These are phyloP conservation scores for Rhynchosporium graminicola DNA, from an alignment of 2,329 filamentous ascomycete species.

Conservation along the genomic window DNA sequence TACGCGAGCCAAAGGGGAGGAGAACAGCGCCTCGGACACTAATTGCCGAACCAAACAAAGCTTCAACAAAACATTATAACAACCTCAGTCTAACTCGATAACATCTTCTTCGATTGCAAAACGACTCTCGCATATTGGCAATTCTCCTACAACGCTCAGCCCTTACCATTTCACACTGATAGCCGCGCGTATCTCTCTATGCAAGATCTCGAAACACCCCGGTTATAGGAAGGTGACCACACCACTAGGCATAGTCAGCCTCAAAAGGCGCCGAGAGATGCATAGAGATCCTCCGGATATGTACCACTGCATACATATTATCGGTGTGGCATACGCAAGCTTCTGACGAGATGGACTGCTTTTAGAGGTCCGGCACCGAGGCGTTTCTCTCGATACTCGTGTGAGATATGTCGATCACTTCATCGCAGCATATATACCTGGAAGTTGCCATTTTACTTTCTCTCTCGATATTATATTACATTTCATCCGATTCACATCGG, in stretches of 20 bases:
- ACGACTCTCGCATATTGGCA: not conserved
- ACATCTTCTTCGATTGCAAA: not conserved
- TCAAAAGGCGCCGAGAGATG: slow-evolving; percentile 4
- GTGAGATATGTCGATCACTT: not conserved
- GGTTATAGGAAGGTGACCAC: not conserved
- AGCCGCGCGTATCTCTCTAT: slow-evolving; percentile 8
- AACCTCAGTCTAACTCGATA: not conserved
- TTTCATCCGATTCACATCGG: not conserved
- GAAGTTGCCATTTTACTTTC: not conserved
- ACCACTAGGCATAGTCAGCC: not conserved
- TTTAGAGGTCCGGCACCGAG: slow-evolving; percentile 3
- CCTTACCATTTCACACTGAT: not conserved
- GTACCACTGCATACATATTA: slow-evolving; percentile 1
- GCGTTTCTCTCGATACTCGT: not conserved
- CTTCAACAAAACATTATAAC: slow-evolving; percentile 1
- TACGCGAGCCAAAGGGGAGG: slow-evolving; percentile 3
- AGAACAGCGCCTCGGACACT: not conserved
- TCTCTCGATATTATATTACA: not conserved
- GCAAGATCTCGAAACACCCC: slow-evolving; percentile 1
- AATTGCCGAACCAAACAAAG: not conserved
- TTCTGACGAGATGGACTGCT: not conserved
- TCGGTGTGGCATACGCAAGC: slow-evolving; percentile 9
- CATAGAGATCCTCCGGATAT: slow-evolving; percentile 6
- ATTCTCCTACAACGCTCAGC: not conserved
- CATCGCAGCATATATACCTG: not conserved